Evolutionary conservation across 352 stramenopile genomes (phyloP).

Genomic region (Achlya hypogyna): DNA sequence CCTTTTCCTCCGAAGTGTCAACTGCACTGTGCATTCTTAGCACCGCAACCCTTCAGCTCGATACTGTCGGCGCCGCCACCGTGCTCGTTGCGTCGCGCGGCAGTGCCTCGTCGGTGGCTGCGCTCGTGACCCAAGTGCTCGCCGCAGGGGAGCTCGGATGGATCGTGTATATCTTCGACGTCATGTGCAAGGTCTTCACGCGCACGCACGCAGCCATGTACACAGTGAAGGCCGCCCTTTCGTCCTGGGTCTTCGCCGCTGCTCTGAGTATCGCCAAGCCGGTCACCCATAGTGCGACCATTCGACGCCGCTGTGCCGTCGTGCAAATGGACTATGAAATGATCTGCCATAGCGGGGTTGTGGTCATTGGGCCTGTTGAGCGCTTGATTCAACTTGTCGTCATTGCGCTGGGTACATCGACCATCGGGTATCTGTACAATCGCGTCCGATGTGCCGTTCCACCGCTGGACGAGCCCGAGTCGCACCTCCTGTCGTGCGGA

Average conservation of each 20-base stretch:
- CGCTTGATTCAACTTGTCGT: no score
- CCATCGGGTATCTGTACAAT: no score
- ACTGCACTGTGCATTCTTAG: neutral
- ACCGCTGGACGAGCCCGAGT: no score
- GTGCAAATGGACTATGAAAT: neutral
- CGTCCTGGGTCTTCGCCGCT: neutral
- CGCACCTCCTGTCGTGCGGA: no score
- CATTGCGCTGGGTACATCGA: no score
- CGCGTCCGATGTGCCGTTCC: no score
- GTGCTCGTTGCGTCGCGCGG: neutral
- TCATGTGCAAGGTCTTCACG: neutral
- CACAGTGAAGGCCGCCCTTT: neutral
- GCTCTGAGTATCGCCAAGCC: neutral
- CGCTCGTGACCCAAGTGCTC: no score
- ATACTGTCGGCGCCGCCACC: neutral
- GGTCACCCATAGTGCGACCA: neutral
- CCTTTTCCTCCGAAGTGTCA: constrained; percentile 1
- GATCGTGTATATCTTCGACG: constrained; percentile 6
- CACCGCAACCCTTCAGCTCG: neutral
- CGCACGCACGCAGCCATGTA: neutral
- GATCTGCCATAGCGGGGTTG: neutral
- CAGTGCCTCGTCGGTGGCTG: no score
- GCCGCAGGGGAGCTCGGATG: neutral
- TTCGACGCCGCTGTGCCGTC: neutral
- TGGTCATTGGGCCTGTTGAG: constrained; percentile 2